Evolutionary conservation across 2,329 filamentous ascomycete genomes (phyloP), one percentile per base, ranked within the genome.

Genomic region (Ophiosphaerella korrae): DNA sequence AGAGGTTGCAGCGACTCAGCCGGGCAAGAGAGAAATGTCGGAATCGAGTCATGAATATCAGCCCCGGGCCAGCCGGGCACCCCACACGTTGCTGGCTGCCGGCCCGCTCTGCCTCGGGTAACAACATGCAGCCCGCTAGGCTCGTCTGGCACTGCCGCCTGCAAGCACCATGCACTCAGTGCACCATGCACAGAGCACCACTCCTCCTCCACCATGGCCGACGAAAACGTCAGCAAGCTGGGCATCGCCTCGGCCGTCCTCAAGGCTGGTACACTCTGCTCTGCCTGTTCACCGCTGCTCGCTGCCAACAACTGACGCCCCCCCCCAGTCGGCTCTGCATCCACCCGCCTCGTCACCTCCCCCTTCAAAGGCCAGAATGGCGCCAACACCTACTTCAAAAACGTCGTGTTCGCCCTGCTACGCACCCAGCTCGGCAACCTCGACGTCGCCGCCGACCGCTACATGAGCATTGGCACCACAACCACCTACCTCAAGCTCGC

Each of bases 321-420:
- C 40, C 32, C 14, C 48, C 13, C 29, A 68, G 71, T 73, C 18
- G 55, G 72, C 36, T 58, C 72, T 8, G 70, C 69, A n/a, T 61
- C 71, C 5, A 57, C 56, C 26, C 70, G 73, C 7, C 52, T 70
- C 31, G 45, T 72, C 45, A 68, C 62, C 0, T 71, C 71, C 0
- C 74, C 69, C 6, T 70, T 77, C 67, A 73, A 72, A 48, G 68
- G 69, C 53, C 34, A 56, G 23, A 71, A 69, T 40, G 70, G 62
- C 47, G 64, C 65, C 45, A 71, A 62, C 42, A 72, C 48, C n/a
- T 72, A 71, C 62, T 68, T 62, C 67, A 66, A 75, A 58, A 68
- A 74, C 55, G 56, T 74, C 48, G 53, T 66, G 31, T 66, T 68
- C 43, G 60, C 64, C 49, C 56, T 62, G 53, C 61, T 69, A 40